phyloP scores from a whole-genome alignment of 805 yeast species.

The Barnettozyma vustinii region DNA sequence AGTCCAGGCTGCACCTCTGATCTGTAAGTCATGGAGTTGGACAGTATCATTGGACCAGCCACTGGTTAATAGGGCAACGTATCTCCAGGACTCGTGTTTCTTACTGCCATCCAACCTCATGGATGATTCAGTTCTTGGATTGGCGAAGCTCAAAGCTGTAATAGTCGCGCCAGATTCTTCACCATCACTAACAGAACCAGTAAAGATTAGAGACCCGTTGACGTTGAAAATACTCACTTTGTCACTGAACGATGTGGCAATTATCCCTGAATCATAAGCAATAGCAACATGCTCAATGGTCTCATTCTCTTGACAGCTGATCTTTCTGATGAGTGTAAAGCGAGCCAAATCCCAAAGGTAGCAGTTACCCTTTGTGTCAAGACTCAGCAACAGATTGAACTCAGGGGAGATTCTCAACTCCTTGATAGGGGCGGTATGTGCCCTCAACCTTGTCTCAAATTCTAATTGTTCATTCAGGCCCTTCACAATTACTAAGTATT shows the following conservation, averaged over 20 bases:
- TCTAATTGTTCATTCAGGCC: slow-evolving; percentile 29
- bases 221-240: slow-evolving; percentile 39
- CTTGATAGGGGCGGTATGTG: slow-evolving; percentile 46
- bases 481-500: slow-evolving; percentile 15
- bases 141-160: slow-evolving; percentile 26
- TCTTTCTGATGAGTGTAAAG: slow-evolving; percentile 41
- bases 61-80: slow-evolving; percentile 29
- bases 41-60: slow-evolving; percentile 32
- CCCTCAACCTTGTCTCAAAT: slow-evolving; percentile 44
- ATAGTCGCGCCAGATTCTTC: slow-evolving; percentile 14
- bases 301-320: slow-evolving; percentile 15
- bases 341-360: slow-evolving; percentile 62
- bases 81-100: slow-evolving; percentile 35
- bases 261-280: slow-evolving; percentile 50
- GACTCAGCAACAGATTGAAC: slow-evolving; percentile 48
- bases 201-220: slow-evolving; percentile 44
- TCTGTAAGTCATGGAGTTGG: slow-evolving; percentile 27
- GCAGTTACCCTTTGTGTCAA: slow-evolving; percentile 50
- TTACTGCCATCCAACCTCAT: slow-evolving; percentile 23
- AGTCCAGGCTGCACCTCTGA: slow-evolving; percentile 23
- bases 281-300: slow-evolving; percentile 33
- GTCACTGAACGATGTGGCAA: slow-evolving; percentile 32
- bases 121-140: slow-evolving; percentile 22
- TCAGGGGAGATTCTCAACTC: slow-evolving; percentile 45
- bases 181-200: slow-evolving; percentile 10